Base-by-base conservation (phyloP, 129 eudicot genomes). In the Flaveria bidentis region DNA sequence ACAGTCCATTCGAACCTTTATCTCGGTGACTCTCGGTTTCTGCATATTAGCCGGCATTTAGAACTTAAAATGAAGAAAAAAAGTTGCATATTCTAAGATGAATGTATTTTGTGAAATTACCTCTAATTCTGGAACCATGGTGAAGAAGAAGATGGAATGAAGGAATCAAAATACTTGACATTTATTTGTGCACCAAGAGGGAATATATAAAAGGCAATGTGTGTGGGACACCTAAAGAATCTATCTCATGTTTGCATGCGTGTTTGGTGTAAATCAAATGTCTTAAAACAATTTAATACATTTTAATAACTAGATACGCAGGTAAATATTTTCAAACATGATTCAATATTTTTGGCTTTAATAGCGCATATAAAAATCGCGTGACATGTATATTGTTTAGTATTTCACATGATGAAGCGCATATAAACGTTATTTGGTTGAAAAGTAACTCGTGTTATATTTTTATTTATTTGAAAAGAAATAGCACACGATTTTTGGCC, bases 1-100 rank as follows among this genome's bases (percentile, higher is more conserved):
- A 47, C 98, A 94, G 78, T 94, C 98, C 91, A 94, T 94, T 16
- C 98, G 84, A 16, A 94, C 98, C 73, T 84, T 82, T 76, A 94
- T 91, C 85, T 94, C 98, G 46, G 93, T 94, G 45, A 94, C 83
- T 44, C 85, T 78, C 5, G 97, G 90, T 80, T 84, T 91, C 98
- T 94, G 91, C 96, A 88, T 73, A 36, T 23, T 28, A 22, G 33
- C 50, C n/a, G 76, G 69, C 66, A 66, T 61, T 82, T 52, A 74
- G 55, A 68, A 65, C 76, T 75, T 79, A 45, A 28, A 66, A 53
- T 67, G 81, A 14, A 67, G 78, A 67, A 74, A 53, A 65, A 46
- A 18, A 17, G 42, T 67, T 79, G 75, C n/a, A 67, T 80, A 80
- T 80, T 80, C 67, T 51, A 46, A 18, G 6, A 62, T 39, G 36